A percentile compares a stretch with the other conserved stretches of the same genome.
phyloP scores from a whole-genome alignment of 2,329 filamentous ascomycete species.

The Stromatinia cepivora region DNA sequence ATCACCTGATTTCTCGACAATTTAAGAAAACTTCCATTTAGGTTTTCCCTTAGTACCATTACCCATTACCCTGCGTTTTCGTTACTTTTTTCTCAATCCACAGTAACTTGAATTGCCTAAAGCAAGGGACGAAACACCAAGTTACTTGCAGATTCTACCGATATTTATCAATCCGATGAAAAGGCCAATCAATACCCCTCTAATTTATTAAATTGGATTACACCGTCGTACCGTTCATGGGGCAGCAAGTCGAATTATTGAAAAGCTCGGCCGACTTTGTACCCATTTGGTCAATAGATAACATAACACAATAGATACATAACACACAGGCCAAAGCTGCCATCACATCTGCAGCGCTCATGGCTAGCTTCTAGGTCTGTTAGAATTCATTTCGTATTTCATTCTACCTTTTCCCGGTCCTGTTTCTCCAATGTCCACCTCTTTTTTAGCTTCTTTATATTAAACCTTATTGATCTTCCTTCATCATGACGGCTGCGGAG shows the following conservation, averaged over 20 bases:
- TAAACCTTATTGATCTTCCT: neutral
- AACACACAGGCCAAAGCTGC: neutral
- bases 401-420: neutral
- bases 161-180: neutral
- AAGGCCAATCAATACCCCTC: neutral
- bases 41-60: neutral
- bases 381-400: neutral
- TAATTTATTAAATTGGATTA: neutral
- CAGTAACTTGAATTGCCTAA: neutral
- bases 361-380: conserved; percentile 5
- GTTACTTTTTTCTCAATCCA: neutral
- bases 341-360: neutral
- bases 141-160: neutral
- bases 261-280: neutral
- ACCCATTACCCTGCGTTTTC: neutral
- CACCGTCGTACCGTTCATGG: neutral
- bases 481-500: conserved; percentile 16
- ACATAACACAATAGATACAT: neutral
- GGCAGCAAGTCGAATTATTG: neutral
- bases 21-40: neutral
- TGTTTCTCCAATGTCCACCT: neutral
- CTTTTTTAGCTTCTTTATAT: neutral
- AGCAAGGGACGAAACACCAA: neutral
- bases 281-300: neutral
- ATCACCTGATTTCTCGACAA: neutral